phyloP scores from a whole-genome alignment of 2,329 filamentous ascomycete genomes.

The Fusarium sp. region DNA sequence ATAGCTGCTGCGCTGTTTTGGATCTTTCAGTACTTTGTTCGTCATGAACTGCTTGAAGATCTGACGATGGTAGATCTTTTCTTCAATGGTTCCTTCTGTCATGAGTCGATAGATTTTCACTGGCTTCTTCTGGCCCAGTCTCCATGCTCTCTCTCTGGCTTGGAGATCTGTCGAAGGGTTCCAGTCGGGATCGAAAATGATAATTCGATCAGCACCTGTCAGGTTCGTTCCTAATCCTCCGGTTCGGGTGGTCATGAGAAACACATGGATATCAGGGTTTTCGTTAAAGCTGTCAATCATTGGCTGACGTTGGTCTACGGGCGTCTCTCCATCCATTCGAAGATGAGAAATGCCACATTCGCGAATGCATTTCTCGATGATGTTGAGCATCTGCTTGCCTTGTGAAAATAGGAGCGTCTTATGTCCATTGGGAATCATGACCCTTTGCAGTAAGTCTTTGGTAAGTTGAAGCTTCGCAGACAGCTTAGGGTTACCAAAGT shows the following conservation, averaged over 20 bases:
- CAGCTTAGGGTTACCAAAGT: slow-evolving; percentile 79
- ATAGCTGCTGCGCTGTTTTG: slow-evolving; percentile 91
- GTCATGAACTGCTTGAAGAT: slow-evolving; percentile 98
- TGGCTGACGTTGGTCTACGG: slow-evolving; percentile 85
- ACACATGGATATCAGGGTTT: slow-evolving; percentile 80
- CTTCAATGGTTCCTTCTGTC: slow-evolving; percentile 97
- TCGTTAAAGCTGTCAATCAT: slow-evolving; percentile 95
- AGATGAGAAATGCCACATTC: slow-evolving; percentile 77
- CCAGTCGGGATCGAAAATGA: slow-evolving; percentile 99
- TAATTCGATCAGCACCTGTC: slow-evolving; percentile 93
- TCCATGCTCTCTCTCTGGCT: slow-evolving; percentile 94
- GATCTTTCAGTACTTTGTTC: slow-evolving; percentile 94
- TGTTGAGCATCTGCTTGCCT: slow-evolving; percentile 93
- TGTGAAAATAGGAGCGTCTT: slow-evolving; percentile 95
- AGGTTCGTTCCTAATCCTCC: slow-evolving; percentile 93
- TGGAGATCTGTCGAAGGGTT: slow-evolving; percentile 97
- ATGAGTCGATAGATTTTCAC: slow-evolving; percentile 98
- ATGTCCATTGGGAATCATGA: slow-evolving; percentile 91
- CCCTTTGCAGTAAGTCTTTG: slow-evolving; percentile 77
- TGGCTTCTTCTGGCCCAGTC: slow-evolving; percentile 91
- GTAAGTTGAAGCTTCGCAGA: slow-evolving; percentile 98
- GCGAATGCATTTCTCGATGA: slow-evolving; percentile 83
- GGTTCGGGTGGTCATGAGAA: slow-evolving; percentile 93
- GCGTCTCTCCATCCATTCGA: slow-evolving; percentile 93
- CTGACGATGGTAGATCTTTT: slow-evolving; percentile 98